A percentile compares a stretch with the other conserved stretches of the same genome.
phyloP scores from a whole-genome alignment of 805 yeast species.

The Nakazawaea wickerhamii region DNA sequence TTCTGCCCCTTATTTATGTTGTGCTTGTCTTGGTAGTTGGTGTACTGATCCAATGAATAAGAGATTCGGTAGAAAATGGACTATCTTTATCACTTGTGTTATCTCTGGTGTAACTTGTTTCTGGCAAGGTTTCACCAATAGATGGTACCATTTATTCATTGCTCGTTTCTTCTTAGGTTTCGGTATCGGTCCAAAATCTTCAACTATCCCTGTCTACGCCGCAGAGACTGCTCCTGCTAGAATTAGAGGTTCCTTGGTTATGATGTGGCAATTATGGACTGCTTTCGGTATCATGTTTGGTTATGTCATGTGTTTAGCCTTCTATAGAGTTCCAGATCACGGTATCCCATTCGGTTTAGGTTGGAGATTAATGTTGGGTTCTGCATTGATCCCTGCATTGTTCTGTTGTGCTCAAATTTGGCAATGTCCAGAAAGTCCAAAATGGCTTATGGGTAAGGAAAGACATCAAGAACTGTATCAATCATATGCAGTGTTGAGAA shows the following conservation, averaged over 20 bases:
- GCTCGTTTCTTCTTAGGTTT: conserved; percentile 62
- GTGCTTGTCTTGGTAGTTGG: conserved; percentile 60
- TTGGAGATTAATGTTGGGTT: conserved; percentile 69
- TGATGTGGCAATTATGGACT: conserved; percentile 74
- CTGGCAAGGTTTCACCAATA: conserved; percentile 61
- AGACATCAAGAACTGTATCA: conserved; percentile 55
- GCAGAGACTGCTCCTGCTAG: conserved; percentile 61
- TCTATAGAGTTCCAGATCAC: conserved; percentile 45
- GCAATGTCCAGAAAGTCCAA: conserved; percentile 69
- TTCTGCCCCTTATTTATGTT: conserved; percentile 66
- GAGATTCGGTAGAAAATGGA: conserved; percentile 57
- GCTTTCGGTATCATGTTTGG: conserved; percentile 75
- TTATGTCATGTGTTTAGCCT: conserved; percentile 58
- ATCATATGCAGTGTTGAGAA: conserved; percentile 44
- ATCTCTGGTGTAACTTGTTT: conserved; percentile 58
- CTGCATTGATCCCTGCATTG: conserved; percentile 64
- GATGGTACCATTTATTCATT: conserved; percentile 65
- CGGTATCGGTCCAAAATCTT: conserved; percentile 69
- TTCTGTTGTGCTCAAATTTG: conserved; percentile 56
- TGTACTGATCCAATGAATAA: conserved; percentile 54
- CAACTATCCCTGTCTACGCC: conserved; percentile 69
- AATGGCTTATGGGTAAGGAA: conserved; percentile 73
- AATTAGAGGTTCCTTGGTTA: conserved; percentile 61
- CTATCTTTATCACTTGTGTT: conserved; percentile 57
- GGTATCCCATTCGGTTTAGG: conserved; percentile 47